A percentile compares a stretch with the other conserved stretches of the same genome.
Conservation (phyloP, 2,329 filamentous ascomycete species). For the Teratosphaeria nubilosa region DNA sequence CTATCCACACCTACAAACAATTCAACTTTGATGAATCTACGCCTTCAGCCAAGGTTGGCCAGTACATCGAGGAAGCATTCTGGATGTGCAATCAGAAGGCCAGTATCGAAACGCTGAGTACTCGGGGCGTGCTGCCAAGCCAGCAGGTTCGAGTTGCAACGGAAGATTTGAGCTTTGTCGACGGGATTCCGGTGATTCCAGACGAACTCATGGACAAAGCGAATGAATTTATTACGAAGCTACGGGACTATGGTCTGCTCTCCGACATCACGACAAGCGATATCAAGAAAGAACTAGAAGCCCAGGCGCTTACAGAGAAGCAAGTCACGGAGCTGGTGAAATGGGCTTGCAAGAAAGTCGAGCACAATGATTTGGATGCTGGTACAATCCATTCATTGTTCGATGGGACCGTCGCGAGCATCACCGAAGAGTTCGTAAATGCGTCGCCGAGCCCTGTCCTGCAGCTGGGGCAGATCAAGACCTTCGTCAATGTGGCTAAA, state of each 20-base stretch:
- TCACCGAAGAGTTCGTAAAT: slow-evolving; percentile 41
- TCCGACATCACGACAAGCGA: slow-evolving; percentile 78
- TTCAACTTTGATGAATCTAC: slow-evolving; percentile 88
- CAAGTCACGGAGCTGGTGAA: slow-evolving; percentile 75
- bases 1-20: slow-evolving; percentile 72
- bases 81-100: slow-evolving; percentile 83
- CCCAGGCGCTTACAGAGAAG: slow-evolving; percentile 65
- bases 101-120: slow-evolving; percentile 80
- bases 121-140: slow-evolving; percentile 74
- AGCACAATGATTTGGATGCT: slow-evolving; percentile 61
- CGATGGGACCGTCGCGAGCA: slow-evolving; percentile 65
- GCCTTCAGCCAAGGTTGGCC: slow-evolving; percentile 70
- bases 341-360: slow-evolving; percentile 68
- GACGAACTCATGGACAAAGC: slow-evolving; percentile 59
- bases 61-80: slow-evolving; percentile 87
- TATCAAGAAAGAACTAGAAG: slow-evolving; percentile 71
- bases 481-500: slow-evolving; percentile 64
- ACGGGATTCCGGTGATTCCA: slow-evolving; percentile 78
- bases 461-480: slow-evolving; percentile 62
- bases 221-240: slow-evolving; percentile 64
- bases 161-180: slow-evolving; percentile 66
- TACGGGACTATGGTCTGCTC: slow-evolving; percentile 79
- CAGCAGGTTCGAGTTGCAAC: slow-evolving; percentile 67
- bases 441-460: slow-evolving; percentile 59
- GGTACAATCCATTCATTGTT: slow-evolving; percentile 60